Conservation (phyloP, 768 basidiomycete species). For the Wakefieldia striispora region DNA sequence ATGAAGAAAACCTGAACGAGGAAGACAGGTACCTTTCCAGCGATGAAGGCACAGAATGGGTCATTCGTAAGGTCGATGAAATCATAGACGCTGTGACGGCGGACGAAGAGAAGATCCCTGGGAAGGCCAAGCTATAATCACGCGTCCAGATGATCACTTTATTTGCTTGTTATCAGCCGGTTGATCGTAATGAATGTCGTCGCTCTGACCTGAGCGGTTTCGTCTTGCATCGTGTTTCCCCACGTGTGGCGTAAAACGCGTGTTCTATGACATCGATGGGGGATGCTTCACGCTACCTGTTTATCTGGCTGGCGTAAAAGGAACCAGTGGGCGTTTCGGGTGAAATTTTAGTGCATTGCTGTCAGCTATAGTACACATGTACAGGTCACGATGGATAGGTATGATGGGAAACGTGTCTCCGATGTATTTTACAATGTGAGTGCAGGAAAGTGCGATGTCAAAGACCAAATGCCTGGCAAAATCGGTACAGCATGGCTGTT, state of each 20-base stretch:
- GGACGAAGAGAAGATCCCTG: constrained; percentile 36
- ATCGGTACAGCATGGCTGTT: constrained; percentile 83
- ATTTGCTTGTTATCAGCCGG: constrained; percentile 30
- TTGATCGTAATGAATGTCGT: constrained; percentile 27
- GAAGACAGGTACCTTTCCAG: constrained; percentile 80
- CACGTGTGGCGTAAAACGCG: constrained; percentile 33
- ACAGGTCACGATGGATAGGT: constrained; percentile 27
- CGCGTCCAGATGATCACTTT: constrained; percentile 19
- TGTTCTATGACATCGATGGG: constrained; percentile 24
- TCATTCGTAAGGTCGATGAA: constrained; percentile 78
- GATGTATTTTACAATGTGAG: constrained; percentile 32
- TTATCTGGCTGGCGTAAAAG: constrained; percentile 21
- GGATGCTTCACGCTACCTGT: constrained; percentile 7
- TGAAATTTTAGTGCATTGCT: constrained; percentile 26
- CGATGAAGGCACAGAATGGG: constrained; percentile 89
- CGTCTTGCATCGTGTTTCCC: constrained; percentile 30
- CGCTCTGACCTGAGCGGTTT: constrained; percentile 14
- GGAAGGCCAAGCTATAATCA: constrained; percentile 62
- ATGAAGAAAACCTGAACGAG: constrained; percentile 53
- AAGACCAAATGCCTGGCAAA: constrained; percentile 54
- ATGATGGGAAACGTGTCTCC: constrained; percentile 29
- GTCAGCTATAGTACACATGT: constrained; percentile 33
- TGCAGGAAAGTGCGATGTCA: constrained; percentile 31
- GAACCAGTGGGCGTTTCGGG: constrained; percentile 19
- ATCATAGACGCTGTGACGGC: constrained; percentile 71